Evolutionary conservation across 257 asterid genomes (phyloP), one percentile per base, ranked within the genome.

Genomic region (Thymus quinquecostatus): DNA sequence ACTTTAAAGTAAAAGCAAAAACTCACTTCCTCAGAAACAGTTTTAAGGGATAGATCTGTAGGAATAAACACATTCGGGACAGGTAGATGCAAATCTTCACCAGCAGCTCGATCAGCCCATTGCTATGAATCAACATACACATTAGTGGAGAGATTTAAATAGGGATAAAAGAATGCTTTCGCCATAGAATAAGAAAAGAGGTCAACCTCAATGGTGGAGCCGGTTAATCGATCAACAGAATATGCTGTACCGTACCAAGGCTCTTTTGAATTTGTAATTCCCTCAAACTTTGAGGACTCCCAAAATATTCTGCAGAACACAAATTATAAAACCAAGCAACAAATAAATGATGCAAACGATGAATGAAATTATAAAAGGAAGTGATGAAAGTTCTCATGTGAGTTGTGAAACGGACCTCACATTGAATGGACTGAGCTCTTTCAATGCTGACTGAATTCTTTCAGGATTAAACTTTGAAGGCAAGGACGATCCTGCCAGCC

Each of bases 211-310:
- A 88, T 86, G 44, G 75, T 78, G 70, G 91, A 82, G 58, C 85
- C 83, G 77, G 80, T 69, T 65, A 92, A 74, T 76, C 79, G 82
- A 78, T 89, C 98, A 29, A 84, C 60, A 72, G 92, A 83, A 82
- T 83, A 92, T 61, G 89, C 85, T 28, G 99, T 95, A 80, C 98
- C 96, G 81, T 95, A 95, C 98, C 99, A 92, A 63, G 98, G 98
- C 80, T 95, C 99, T 29, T 74, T 75, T 76, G 65, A 75, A 79
- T 82, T 77, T 3, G 92, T 77, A 51, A 77, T 80, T 48, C 94
- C 98, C 82, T 89, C 91, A 80, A 95, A 92, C 78, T 86, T 89
- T 7, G 96, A 83, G 10, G 98, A 92, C 84, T 89, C 98, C 98
- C 98, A 92, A 80, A 95, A 92, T 60, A 95, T 85, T 83, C 99